Evolutionary conservation across 1,284 basidiomycete genomes (phyloP).

Genomic region (Ganoderma sinense): DNA sequence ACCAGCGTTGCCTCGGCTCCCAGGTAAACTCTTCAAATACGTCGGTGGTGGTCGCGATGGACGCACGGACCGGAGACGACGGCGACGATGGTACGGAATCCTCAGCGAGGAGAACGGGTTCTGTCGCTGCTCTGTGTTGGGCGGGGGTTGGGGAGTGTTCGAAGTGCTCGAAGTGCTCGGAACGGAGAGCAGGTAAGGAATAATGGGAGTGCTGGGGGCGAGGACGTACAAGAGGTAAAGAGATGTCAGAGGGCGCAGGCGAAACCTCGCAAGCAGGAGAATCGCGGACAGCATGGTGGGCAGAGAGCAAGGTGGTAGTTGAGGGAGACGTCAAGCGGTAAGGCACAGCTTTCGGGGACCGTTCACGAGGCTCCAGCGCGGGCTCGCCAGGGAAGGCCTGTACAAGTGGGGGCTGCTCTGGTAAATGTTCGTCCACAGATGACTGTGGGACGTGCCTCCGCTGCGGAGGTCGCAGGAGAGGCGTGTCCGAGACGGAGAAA

Average conservation of each 20-base stretch:
- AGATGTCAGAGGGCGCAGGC: background rate
- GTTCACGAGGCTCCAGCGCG: constrained; percentile 13
- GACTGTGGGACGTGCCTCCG: constrained; percentile 18
- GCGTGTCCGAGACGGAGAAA: constrained; percentile 23
- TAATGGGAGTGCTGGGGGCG: constrained; percentile 1
- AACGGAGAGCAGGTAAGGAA: constrained; percentile 13
- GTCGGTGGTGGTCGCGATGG: constrained; percentile 25
- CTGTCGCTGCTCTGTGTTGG: constrained; percentile 4
- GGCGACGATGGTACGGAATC: constrained; percentile 17
- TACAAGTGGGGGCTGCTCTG: background rate
- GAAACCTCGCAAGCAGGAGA: constrained; percentile 16
- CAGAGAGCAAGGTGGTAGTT: constrained; percentile 25
- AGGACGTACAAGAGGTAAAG: background rate
- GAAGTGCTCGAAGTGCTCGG: constrained; percentile 22
- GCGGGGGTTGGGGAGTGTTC: constrained; percentile 21
- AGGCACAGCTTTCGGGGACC: constrained; percentile 12
- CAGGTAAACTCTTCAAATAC: constrained; percentile 38
- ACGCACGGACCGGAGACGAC: constrained; percentile 23
- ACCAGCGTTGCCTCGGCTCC: constrained; percentile 39
- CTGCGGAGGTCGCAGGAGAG: constrained; percentile 26
- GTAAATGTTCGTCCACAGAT: constrained; percentile 5
- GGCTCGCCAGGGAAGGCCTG: background rate
- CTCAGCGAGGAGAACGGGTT: constrained; percentile 4
- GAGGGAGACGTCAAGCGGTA: constrained; percentile 27
- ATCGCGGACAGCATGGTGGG: constrained; percentile 24